Evolutionary conservation across 768 basidiomycete species (phyloP).

Genomic region (Chiua virens): DNA sequence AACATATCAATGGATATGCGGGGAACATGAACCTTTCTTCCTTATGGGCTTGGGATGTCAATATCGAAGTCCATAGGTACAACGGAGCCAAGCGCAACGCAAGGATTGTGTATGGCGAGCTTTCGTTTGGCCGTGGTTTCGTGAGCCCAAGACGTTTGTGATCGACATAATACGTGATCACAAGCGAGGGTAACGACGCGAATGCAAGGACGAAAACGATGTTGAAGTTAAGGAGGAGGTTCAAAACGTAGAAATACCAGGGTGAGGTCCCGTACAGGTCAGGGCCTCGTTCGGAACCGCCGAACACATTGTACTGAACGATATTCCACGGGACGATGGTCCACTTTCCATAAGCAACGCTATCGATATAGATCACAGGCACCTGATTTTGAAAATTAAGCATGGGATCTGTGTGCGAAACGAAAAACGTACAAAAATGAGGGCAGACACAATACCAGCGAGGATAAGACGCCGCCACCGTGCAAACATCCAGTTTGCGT

Average conservation of each 20-base stretch:
- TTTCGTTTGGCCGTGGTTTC: constrained; percentile 53
- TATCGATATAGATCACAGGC: constrained; percentile 83
- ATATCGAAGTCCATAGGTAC: constrained; percentile 86
- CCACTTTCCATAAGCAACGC: constrained; percentile 78
- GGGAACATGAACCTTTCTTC: constrained; percentile 99
- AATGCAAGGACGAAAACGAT: constrained; percentile 78
- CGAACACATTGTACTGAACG: constrained; percentile 89
- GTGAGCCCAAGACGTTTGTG: constrained; percentile 67
- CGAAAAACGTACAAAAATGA: constrained; percentile 57
- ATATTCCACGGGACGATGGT: constrained; percentile 92
- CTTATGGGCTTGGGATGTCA: constrained; percentile 87
- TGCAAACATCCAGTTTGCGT: constrained; percentile 53
- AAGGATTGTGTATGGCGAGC: constrained; percentile 78
- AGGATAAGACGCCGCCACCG: constrained; percentile 60
- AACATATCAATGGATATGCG: constrained; percentile 85
- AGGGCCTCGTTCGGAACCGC: constrained; percentile 77
- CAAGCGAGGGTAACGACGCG: constrained; percentile 74
- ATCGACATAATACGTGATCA: constrained; percentile 72
- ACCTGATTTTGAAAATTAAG: constrained; percentile 49
- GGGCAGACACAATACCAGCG: constrained; percentile 52
- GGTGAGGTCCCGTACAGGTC: constrained; percentile 92
- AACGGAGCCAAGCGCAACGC: constrained; percentile 79
- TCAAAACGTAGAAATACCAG: constrained; percentile 81
- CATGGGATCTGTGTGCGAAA: background rate
- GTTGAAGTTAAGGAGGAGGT: constrained; percentile 95